Evolutionary conservation across 2,329 filamentous ascomycete genomes (phyloP), one percentile per base, ranked within the genome.

Genomic region (Colletotrichum phormii): DNA sequence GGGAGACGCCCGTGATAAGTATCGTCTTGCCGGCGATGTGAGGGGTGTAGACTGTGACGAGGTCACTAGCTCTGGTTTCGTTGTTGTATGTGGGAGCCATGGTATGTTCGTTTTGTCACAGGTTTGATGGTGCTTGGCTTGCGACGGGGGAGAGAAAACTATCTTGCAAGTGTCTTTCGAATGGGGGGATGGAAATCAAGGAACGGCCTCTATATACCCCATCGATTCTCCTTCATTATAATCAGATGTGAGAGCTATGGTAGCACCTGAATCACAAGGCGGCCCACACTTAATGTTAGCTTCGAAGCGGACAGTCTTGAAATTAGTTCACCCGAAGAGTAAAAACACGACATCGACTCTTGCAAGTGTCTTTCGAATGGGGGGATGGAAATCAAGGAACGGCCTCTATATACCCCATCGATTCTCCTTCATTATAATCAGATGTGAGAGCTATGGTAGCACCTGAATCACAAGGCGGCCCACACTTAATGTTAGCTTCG

Each of bases 1-100:
- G 82, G 1, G 83, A 82, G 37, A 84, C 81, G 12, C 85, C 85
- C 0, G 85, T 86, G 5, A 82, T 80, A 58, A 87, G 79, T 65
- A 86, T 78, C 13, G 76, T 79, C 64, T 84, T 84, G 61, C 78
- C 78, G 22, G 77, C 77, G 77, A 85, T 83, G 24, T 79, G 73
- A 29, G 73, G 33, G 54, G 78, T 72, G 58, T 80, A 82, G 61
- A 78, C 73, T 31, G 75, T 71, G 33, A 77, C 75, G n/a, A 83
- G 76, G 9, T 81, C 77, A 12, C 74, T 72, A 66, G 77, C 76
- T 8, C 75, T 76, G 26, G 79, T 75, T 13, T 53, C 54, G 2
- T n/a, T 15, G 68, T 64, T 59, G 37, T 54, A 68, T 6, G 58
- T 26, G 15, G 64, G 59, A 4, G 63, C n/a, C 72, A 74, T 72